Evolutionary conservation across 1,139 yeast species (phyloP), one percentile per base, ranked within the genome.

Genomic region (Magnusiomyces fungicola): DNA sequence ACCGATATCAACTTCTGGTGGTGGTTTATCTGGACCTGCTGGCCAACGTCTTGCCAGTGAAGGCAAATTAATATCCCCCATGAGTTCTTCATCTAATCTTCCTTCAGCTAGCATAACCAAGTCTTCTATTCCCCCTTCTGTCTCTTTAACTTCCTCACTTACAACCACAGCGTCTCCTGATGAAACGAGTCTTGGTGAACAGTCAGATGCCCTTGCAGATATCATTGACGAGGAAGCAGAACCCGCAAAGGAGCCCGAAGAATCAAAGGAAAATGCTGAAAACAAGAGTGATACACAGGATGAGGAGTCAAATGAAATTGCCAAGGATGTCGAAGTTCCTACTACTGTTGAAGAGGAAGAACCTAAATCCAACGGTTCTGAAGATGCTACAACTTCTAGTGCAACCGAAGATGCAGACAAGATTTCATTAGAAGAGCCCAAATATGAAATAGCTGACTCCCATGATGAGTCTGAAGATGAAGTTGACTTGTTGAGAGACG

Each of bases 401-500:
- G 21, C 29, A 9, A 22, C 41, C 27, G 23, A 16, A 19, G 21
- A 36, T 16, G n/a, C 39, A 16, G 21, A 21, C 23, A 21, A n/a
- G 21, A 36, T n/a, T 16, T 16, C 14, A 9, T 3, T 19, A n/a
- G 36, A 32, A n/a, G 4, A 3, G 16, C 14, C 6, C 5, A 12
- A n/a, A n/a, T n/a, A n/a, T n/a, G n/a, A 32, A 32, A 19, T n/a
- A n/a, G 34, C 30, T 23, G 27, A 22, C 24, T 21, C 43, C 14
- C 21, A 32, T 32, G 33, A 33, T 10, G 48, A 45, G 10, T 39
- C 45, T 7, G 48, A 48, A 24, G 51, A 45, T 32, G 51, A 48
- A 23, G 51, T 48, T 24, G 51, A 48, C 36, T 25, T 48, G 23
- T 29, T 48, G 36, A 48, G 45, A 46, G 51, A 48, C 18, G 51